These are phyloP conservation scores for Globisporangium mamillatum DNA, from an alignment of 352 stramenopile species.

Conservation along the genomic window DNA sequence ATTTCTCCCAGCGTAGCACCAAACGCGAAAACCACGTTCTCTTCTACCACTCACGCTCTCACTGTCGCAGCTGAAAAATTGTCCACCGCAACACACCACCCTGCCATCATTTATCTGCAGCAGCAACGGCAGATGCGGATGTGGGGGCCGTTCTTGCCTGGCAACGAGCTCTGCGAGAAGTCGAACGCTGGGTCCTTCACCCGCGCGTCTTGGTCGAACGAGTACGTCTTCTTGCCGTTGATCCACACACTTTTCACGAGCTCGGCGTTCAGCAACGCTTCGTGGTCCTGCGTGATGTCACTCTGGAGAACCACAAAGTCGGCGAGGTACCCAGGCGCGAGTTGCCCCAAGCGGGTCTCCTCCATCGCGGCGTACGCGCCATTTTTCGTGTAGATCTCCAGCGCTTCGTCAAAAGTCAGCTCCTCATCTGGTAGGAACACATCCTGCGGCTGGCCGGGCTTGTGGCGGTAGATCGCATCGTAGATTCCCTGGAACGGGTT, in stretches of 20 bases:
- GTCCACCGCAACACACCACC: not conserved
- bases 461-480: constrained; percentile 79
- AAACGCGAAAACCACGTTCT: too few species aligned
- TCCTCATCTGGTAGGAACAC: constrained; percentile 63
- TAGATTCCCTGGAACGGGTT: constrained; percentile 89
- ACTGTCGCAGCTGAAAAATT: too few species aligned
- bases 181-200: constrained; percentile 20
- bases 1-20: too few species aligned
- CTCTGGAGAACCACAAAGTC: constrained; percentile 76
- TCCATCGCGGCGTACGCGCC: constrained; percentile 63
- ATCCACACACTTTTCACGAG: constrained; percentile 71
- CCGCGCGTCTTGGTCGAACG: constrained; percentile 30
- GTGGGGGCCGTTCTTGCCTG: constrained; percentile 64
- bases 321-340: constrained; percentile 47
- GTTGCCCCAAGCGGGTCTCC: constrained; percentile 47
- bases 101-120: constrained; percentile 20
- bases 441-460: constrained; percentile 38
- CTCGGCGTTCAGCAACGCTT: constrained; percentile 36
- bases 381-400: constrained; percentile 82
- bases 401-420: constrained; percentile 71
- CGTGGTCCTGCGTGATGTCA: constrained; percentile 46
- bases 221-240: constrained; percentile 50
- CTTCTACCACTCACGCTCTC: too few species aligned
- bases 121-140: constrained; percentile 67
- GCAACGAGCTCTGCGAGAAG: constrained; percentile 57